Base-by-base conservation (phyloP, 129 eudicot species). In the Logfia minima region DNA sequence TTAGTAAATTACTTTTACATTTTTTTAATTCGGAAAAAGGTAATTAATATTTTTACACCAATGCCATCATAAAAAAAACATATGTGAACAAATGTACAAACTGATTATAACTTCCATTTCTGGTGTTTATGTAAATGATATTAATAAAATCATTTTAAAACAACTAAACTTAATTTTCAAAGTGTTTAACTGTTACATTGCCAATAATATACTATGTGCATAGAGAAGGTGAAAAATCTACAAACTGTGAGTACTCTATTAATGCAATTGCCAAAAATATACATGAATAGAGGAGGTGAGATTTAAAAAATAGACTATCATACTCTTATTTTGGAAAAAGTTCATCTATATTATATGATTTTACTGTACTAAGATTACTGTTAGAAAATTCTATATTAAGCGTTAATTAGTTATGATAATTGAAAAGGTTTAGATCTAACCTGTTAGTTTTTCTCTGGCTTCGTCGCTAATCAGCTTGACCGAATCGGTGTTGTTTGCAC, bases 401-500 rank as follows among this genome's bases (percentile, higher is more conserved):
- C 5, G 8, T 34, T 1, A 39, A 8, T 2, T 43, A 43, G 51
- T 11, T 48, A 52, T 34, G 55, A 8, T 0, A 66, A 21, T 1
- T 6, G 1, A 61, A 74, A 39, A 18, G 66, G 34, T 5, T 24
- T 8, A 16, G 72, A 51, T 8, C 14, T 8, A 24, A 77, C 81
- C 81, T 77, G 75, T 39, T 24, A 39, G 58, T 66, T 18, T 37
- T 37, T 69, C 34, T 68, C 59, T 68, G 19, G 69, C 43, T 67
- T 59, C 81, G 3, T 77, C 60, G 6, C 10, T 6, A 45, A 56
- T n/a, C 4, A 53, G 4, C 9, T 29, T 31, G 2, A 43, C 66
- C 4, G 53, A 6, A 74, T 72, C 78, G 1, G 29, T 21, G 69
- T 19, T 74, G 43, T 68, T 74, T 22, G 76, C 88, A 19, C 80